Percentiles rank a stretch among this genome's conserved stretches.
These are phyloP conservation scores for Bocquillonia castaneifolia DNA, from an alignment of 441 rosid genomes.

Conservation along the genomic window DNA sequence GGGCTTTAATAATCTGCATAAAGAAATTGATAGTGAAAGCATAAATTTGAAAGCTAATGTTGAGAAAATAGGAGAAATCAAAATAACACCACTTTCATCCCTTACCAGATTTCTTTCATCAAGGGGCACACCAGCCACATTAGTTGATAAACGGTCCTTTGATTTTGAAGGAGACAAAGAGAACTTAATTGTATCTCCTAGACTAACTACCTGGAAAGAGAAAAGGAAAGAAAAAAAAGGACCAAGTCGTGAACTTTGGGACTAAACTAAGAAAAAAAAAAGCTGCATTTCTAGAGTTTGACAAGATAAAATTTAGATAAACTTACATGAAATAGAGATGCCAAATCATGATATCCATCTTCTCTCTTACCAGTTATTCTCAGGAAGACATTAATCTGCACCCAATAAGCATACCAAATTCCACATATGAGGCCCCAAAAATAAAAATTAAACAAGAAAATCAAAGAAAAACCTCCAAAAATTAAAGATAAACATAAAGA, in stretches of 20 bases:
- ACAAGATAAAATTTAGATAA: not conserved
- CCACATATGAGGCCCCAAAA: not conserved
- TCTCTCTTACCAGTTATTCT: conserved; percentile 74
- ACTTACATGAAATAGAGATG: conserved; percentile 89
- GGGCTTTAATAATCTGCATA: conserved; percentile 88
- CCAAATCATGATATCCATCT: conserved; percentile 93
- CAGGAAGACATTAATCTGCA: conserved; percentile 85
- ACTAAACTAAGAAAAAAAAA: not conserved
- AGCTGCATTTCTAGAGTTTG: not conserved
- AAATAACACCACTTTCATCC: not conserved
- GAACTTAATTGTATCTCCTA: conserved; percentile 85
- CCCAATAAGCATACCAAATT: conserved; percentile 8
- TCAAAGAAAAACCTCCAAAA: not conserved
- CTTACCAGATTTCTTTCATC: conserved; percentile 70
- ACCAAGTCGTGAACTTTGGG: conserved; percentile 11
- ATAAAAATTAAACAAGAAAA: not conserved
- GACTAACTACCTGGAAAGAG: conserved; percentile 60
- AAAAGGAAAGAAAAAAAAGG: not conserved
- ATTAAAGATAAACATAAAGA: not conserved
- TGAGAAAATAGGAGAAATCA: conserved; percentile 5
- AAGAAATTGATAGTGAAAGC: not conserved
- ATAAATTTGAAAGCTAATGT: conserved; percentile 13
- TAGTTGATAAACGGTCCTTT: conserved; percentile 75
- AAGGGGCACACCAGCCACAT: conserved; percentile 82
- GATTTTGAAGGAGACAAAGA: conserved; percentile 75